A percentile compares a stretch with the other conserved stretches of the same genome.
phyloP scores from a whole-genome alignment of 1,284 basidiomycete genomes.

The Fomes fomentarius region DNA sequence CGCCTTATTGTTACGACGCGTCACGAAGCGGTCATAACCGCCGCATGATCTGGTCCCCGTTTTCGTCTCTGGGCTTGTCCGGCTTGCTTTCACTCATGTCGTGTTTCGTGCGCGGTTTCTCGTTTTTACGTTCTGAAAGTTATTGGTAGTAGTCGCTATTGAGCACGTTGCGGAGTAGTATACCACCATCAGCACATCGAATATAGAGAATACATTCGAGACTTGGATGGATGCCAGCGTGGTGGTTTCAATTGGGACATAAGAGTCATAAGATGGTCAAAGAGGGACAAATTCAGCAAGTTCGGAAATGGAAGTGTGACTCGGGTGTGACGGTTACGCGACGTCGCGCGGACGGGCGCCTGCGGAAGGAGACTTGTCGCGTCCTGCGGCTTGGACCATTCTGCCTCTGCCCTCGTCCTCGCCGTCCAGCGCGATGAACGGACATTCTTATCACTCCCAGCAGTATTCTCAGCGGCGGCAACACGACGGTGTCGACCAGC shows the following conservation, averaged over 20 bases:
- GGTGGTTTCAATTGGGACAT: neutral
- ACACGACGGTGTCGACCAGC: constrained; percentile 12
- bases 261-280: no score
- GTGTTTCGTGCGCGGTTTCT: neutral
- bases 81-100: neutral
- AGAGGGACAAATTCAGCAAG: neutral
- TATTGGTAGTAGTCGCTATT: neutral
- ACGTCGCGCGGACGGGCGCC: constrained; percentile 20
- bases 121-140: neutral
- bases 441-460: constrained; percentile 10
- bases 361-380: constrained; percentile 15
- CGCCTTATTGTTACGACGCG: neutral
- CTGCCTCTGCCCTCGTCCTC: neutral
- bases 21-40: neutral
- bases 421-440: constrained; percentile 16
- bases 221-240: no score
- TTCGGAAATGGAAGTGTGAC: constrained; percentile 10
- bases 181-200: neutral
- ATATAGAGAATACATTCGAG: neutral
- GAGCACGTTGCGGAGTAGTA: neutral
- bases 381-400: constrained; percentile 13
- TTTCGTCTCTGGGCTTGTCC: neutral
- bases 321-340: constrained; percentile 17
- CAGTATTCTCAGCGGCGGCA: constrained; percentile 4
- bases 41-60: neutral